Percentiles rank a stretch among this genome's conserved stretches.
phyloP scores from a whole-genome alignment of 2,329 filamentous ascomycete genomes.

The Fusarium subtropicale region DNA sequence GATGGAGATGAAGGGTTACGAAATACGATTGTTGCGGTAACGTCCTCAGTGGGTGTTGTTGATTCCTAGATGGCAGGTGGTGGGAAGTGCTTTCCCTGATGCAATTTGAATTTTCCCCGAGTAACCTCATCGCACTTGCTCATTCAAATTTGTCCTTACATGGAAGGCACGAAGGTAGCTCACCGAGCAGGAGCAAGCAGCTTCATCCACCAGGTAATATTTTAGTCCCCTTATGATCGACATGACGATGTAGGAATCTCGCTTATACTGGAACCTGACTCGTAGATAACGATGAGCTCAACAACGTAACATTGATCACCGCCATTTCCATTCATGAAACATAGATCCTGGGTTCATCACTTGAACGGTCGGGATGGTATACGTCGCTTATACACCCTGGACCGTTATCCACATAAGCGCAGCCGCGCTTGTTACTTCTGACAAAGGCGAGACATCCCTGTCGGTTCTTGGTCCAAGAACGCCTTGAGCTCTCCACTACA shows the following conservation, averaged over 20 bases:
- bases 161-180: background rate
- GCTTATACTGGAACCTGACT: constrained; percentile 10
- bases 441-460: constrained; percentile 5
- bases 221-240: constrained; percentile 1
- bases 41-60: background rate
- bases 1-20: constrained; percentile 14
- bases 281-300: background rate
- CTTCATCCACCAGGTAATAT: background rate
- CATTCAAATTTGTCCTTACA: background rate
- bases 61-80: background rate
- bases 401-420: constrained; percentile 12
- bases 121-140: background rate
- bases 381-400: background rate
- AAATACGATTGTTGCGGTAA: background rate
- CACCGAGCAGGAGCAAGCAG: background rate
- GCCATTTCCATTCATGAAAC: background rate
- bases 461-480: constrained; percentile 11
- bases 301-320: background rate
- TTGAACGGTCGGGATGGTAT: background rate
- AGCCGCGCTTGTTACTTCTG: constrained; percentile 8
- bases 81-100: background rate
- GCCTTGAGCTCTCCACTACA: constrained; percentile 35
- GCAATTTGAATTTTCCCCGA: background rate
- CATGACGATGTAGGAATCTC: constrained; percentile 1
- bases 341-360: background rate